Conservation (phyloP, 352 stramenopile genomes). For the Thraustotheca clavata region DNA sequence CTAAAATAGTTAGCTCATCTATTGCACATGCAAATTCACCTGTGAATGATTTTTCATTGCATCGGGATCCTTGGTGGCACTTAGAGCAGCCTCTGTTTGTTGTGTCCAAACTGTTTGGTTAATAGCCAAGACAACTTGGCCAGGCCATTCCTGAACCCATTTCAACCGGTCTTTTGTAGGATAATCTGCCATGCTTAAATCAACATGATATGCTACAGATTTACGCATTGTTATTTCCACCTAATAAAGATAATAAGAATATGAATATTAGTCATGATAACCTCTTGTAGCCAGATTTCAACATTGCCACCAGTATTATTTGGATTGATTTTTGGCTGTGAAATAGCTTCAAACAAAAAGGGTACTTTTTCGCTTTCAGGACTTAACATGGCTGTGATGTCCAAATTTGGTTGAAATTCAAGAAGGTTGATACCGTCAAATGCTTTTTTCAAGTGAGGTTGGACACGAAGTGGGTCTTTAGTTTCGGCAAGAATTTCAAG, state of each 20-base stretch:
- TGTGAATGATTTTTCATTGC: conserved; percentile 53
- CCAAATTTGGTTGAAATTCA: conserved; percentile 88
- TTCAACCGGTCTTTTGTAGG: conserved; percentile 76
- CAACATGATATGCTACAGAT: conserved; percentile 68
- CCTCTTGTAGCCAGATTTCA: conserved; percentile 81
- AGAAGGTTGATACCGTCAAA: conserved; percentile 91
- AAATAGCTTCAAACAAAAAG: conserved; percentile 82
- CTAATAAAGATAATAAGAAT: neutral
- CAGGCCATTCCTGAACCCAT: conserved; percentile 90
- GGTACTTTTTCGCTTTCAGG: conserved; percentile 82
- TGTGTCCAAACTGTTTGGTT: conserved; percentile 91
- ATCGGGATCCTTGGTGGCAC: conserved; percentile 27
- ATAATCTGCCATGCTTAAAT: conserved; percentile 81
- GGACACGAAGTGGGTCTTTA: conserved; percentile 90
- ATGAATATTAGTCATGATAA: conserved; percentile 22
- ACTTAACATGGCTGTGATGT: conserved; percentile 89
- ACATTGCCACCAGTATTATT: conserved; percentile 92
- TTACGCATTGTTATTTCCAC: conserved; percentile 80
- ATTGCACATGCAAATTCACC: conserved; percentile 19
- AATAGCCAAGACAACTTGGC: conserved; percentile 87
- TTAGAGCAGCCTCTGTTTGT: conserved; percentile 66
- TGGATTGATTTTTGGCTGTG: conserved; percentile 88
- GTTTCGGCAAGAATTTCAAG: conserved; percentile 89
- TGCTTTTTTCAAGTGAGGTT: conserved; percentile 91
- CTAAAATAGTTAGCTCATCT: conserved; percentile 16